A percentile compares a stretch with the other conserved stretches of the same genome.
Conservation (phyloP, 2,329 filamentous ascomycete species). For the Leptographium radiaticola region DNA sequence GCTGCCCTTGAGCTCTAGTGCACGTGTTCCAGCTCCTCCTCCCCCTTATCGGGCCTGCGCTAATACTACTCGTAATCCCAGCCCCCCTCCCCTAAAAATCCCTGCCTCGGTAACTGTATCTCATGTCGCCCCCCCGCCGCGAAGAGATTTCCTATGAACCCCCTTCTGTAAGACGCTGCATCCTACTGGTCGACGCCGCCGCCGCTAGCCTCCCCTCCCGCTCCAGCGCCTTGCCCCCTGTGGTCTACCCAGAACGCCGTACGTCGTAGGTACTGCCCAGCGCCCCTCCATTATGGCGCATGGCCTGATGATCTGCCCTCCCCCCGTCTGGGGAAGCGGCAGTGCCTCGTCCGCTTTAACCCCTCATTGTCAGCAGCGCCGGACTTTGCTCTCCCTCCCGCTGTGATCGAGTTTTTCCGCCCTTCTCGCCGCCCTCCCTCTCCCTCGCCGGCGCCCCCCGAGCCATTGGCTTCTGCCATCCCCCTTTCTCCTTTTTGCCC, state of each 20-base stretch:
- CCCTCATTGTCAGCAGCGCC: background rate
- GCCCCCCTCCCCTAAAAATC: background rate
- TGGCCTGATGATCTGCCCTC: background rate
- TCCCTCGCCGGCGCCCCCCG: background rate
- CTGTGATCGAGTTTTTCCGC: background rate
- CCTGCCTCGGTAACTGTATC: background rate
- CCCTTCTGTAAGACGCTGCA: conserved; percentile 3
- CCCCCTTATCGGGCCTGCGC: too few species aligned
- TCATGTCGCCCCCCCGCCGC: background rate
- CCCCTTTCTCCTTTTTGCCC: background rate
- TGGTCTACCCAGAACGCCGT: too few species aligned
- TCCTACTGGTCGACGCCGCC: conserved; percentile 1
- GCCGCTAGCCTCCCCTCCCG: conserved; percentile 3
- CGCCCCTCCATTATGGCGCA: too few species aligned
- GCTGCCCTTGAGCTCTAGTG: background rate
- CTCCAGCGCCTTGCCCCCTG: background rate
- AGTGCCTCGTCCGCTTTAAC: background rate
- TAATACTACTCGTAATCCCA: background rate
- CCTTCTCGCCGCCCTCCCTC: background rate
- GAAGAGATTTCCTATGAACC: too few species aligned
- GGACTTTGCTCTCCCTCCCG: too few species aligned
- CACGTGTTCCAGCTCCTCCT: background rate
- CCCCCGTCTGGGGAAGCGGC: background rate
- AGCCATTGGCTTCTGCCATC: background rate
- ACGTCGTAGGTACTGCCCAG: too few species aligned